Evolutionary conservation across 2,329 filamentous ascomycete genomes (phyloP).

Genomic region (Paramyrothecium sp.): DNA sequence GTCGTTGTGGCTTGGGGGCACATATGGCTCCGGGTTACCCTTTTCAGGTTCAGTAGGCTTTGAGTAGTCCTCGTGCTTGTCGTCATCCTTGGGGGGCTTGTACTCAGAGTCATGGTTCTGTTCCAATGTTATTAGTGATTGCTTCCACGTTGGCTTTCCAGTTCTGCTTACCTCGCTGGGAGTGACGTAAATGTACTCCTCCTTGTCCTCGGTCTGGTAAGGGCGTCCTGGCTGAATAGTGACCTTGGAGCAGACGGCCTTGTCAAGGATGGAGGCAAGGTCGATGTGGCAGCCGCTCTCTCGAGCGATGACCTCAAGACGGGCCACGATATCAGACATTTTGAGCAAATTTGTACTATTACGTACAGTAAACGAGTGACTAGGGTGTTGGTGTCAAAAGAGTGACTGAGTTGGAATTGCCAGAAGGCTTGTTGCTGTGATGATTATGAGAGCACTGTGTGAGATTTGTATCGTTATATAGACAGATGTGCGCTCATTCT

Average conservation of each 20-base stretch:
- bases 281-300: slow-evolving; percentile 18
- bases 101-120: not conserved
- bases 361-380: slow-evolving; percentile 2
- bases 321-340: slow-evolving; percentile 17
- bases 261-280: slow-evolving; percentile 15
- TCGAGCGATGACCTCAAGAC: slow-evolving; percentile 16
- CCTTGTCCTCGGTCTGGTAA: slow-evolving; percentile 14
- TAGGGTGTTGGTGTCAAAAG: slow-evolving; percentile 1
- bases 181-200: slow-evolving; percentile 16
- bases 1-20: not conserved
- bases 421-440: not conserved
- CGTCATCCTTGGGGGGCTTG: not conserved
- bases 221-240: slow-evolving; percentile 13
- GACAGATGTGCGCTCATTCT: not conserved
- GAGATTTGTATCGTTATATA: slow-evolving; percentile 3
- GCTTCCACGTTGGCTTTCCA: not conserved
- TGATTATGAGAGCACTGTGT: slow-evolving; percentile 2
- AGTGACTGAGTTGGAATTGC: slow-evolving; percentile 5
- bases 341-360: not conserved
- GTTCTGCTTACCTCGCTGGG: slow-evolving; percentile 10
- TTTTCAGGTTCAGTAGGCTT: not conserved
- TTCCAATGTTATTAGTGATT: not conserved
- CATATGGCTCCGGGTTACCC: not conserved
- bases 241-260: slow-evolving; percentile 16
- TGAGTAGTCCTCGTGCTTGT: not conserved